phyloP scores from a whole-genome alignment of 1,284 basidiomycete genomes.

The Malassezia pachydermatis region DNA sequence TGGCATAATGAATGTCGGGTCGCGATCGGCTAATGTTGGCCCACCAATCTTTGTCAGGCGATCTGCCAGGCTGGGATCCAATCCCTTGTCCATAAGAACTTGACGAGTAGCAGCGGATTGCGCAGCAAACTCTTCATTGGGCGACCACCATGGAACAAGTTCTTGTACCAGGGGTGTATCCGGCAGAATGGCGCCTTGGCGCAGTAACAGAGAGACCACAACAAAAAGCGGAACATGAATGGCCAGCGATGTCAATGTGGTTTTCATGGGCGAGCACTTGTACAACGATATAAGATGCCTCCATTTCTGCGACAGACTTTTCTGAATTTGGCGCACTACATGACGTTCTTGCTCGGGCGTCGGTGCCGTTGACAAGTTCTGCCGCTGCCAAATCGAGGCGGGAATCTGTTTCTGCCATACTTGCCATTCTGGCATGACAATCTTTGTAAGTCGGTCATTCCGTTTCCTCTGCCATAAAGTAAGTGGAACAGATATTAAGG shows the following conservation, averaged over 20 bases:
- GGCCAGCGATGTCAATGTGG: slow-evolving; percentile 30
- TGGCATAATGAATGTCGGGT: slow-evolving; percentile 36
- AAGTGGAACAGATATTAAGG: slow-evolving; percentile 61
- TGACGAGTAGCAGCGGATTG: slow-evolving; percentile 28
- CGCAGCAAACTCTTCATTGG: slow-evolving; percentile 27
- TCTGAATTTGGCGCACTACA: slow-evolving; percentile 48
- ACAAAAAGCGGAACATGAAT: slow-evolving; percentile 39
- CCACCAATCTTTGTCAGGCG: slow-evolving; percentile 32
- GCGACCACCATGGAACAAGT: slow-evolving; percentile 40
- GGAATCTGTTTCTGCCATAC: slow-evolving; percentile 52
- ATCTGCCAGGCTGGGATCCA: slow-evolving; percentile 26
- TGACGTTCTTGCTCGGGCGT: slow-evolving; percentile 53
- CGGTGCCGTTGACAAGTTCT: neutral
- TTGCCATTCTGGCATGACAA: slow-evolving; percentile 60
- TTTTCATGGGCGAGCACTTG: slow-evolving; percentile 31
- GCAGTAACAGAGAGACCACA: slow-evolving; percentile 30
- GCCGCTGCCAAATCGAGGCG: slow-evolving; percentile 35
- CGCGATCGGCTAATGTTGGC: slow-evolving; percentile 34
- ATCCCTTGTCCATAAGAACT: slow-evolving; percentile 34
- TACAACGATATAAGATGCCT: slow-evolving; percentile 25
- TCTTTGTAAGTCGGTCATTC: slow-evolving; percentile 58
- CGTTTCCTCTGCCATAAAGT: slow-evolving; percentile 67
- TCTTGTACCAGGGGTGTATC: slow-evolving; percentile 25
- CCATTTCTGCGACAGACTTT: slow-evolving; percentile 24
- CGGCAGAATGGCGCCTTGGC: slow-evolving; percentile 26